Evolutionary conservation across 805 yeast species (phyloP).

Genomic region (Saccharomycopsis capsularis): DNA sequence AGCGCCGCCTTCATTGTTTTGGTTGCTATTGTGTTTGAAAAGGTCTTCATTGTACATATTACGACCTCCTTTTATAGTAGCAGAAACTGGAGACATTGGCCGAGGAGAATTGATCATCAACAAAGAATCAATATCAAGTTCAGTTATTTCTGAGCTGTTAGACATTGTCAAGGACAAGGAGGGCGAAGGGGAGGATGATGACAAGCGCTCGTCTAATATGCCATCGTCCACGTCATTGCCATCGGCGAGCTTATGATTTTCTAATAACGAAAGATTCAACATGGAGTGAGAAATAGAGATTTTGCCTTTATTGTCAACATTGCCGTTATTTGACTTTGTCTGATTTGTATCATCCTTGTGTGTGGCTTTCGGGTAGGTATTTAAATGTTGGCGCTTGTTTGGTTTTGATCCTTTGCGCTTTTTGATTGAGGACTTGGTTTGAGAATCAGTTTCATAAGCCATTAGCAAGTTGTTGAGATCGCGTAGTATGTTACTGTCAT

Average conservation of each 20-base stretch:
- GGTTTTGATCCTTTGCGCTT: neutral
- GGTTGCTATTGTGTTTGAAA: neutral
- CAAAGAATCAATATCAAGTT: constrained; percentile 17
- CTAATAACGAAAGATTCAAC: constrained; percentile 2
- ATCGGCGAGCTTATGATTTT: neutral
- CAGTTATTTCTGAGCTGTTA: constrained; percentile 17
- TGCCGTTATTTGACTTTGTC: neutral
- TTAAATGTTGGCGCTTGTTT: constrained; percentile 2
- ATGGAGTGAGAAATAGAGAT: constrained; percentile 5
- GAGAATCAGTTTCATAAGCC: neutral
- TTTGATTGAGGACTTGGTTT: neutral
- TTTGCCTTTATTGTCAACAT: neutral
- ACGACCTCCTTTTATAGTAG: neutral
- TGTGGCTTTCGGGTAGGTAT: neutral
- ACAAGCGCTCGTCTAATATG: constrained; percentile 2
- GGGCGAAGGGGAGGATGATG: constrained; percentile 17
- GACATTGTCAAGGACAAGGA: constrained; percentile 15
- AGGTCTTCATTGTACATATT: neutral
- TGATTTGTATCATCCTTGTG: neutral
- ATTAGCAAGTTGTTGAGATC: neutral
- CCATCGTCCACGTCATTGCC: constrained; percentile 6
- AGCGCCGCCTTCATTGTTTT: neutral
- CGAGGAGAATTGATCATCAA: constrained; percentile 6
- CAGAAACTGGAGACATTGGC: constrained; percentile 12
- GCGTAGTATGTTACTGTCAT: neutral